These are phyloP conservation scores for Cinnamomum micranthum DNA, from an alignment of 164 flowering plant species.

Conservation along the genomic window DNA sequence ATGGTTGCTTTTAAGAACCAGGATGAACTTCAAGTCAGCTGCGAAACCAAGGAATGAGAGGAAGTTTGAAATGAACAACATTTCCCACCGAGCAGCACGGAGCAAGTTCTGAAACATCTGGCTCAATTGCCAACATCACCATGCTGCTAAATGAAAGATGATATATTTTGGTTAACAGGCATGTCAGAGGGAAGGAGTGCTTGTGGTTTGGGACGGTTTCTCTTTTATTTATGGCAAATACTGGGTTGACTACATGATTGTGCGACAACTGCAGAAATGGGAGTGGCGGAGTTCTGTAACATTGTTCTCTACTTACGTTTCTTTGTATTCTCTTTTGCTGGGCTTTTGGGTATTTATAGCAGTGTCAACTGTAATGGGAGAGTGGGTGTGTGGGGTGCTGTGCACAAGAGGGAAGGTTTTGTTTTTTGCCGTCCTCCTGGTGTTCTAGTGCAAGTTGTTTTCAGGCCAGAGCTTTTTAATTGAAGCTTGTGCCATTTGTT, in stretches of 20 bases:
- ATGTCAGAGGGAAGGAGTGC: neutral
- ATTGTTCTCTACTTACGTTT: neutral
- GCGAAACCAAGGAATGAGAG: conserved; percentile 9
- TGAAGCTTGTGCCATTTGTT: neutral
- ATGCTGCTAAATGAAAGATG: neutral
- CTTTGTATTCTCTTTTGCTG: neutral
- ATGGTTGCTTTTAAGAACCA: conserved; percentile 4
- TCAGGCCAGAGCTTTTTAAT: neutral
- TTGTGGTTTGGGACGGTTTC: neutral
- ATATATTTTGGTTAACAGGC: neutral
- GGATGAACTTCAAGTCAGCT: neutral
- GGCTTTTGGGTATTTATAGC: neutral
- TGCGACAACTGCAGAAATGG: neutral
- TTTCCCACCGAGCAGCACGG: neutral
- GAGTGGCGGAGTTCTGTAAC: neutral
- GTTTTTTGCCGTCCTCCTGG: too few species aligned
- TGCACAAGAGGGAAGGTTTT: neutral
- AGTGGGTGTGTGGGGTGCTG: neutral
- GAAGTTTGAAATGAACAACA: neutral
- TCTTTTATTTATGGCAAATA: neutral
- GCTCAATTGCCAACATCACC: neutral
- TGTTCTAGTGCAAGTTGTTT: too few species aligned
- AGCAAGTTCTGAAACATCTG: neutral
- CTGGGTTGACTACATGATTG: neutral
- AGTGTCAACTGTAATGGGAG: neutral